Evolutionary conservation across 1,139 yeast genomes (phyloP).

Genomic region (Groenewaldozyma auringiensis): DNA sequence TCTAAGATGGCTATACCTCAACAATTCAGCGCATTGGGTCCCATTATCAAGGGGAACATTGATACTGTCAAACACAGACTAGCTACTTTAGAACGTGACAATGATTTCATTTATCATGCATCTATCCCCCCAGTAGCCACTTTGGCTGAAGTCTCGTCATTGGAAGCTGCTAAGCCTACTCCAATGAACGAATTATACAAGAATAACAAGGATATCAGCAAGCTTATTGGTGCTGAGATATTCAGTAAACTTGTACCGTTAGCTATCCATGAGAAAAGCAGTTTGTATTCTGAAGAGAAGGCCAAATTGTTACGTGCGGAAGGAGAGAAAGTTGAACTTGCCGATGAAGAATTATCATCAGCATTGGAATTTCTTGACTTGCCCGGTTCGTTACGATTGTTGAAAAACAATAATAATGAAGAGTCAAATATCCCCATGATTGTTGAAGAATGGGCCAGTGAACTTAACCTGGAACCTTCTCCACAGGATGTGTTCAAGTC

Average conservation of each 20-base stretch:
- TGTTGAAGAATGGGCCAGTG: constrained; percentile 30
- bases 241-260: constrained; percentile 77
- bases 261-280: constrained; percentile 76
- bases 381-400: constrained; percentile 56
- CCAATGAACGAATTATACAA: constrained; percentile 48
- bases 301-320: constrained; percentile 69
- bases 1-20: constrained; percentile 19
- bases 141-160: constrained; percentile 53
- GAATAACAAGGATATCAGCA: constrained; percentile 40
- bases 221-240: constrained; percentile 46
- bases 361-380: constrained; percentile 72
- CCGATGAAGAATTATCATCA: constrained; percentile 70
- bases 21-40: constrained; percentile 17
- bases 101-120: constrained; percentile 83
- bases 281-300: constrained; percentile 84
- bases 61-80: constrained; percentile 39
- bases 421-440: constrained; percentile 18
- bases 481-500: constrained; percentile 2
- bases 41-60: constrained; percentile 19
- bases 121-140: constrained; percentile 54
- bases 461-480: constrained; percentile 1
- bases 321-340: constrained; percentile 66
- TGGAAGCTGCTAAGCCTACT: constrained; percentile 69
- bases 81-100: constrained; percentile 59
- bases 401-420: constrained; percentile 32